Percentiles rank a stretch among this genome's conserved stretches.
Evolutionary conservation across 148 eudicot genomes (phyloP).

Genomic region (Rhododendron kiyosumense): DNA sequence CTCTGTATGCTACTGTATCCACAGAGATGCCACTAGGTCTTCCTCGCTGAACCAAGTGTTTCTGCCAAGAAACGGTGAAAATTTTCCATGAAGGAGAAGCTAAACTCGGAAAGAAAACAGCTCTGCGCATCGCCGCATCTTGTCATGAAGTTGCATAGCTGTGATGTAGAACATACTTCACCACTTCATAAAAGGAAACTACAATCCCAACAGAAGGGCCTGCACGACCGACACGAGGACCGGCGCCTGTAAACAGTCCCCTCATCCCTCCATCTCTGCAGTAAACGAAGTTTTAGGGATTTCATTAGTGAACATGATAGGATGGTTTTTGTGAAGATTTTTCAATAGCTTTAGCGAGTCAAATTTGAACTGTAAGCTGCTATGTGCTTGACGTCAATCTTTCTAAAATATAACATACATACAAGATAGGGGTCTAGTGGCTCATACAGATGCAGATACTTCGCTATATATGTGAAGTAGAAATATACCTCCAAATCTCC

Average conservation of each 20-base stretch:
- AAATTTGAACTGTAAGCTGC: not conserved
- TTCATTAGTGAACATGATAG: not conserved
- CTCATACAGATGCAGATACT: not conserved
- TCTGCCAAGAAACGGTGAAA: not conserved
- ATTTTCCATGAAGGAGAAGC: not conserved
- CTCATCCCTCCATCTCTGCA: constrained; percentile 76
- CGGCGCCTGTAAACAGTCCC: constrained; percentile 83
- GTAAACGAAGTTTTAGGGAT: not conserved
- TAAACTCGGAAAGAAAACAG: not conserved
- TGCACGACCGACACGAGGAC: constrained; percentile 93
- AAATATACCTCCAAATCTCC: constrained; percentile 80
- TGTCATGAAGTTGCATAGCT: constrained; percentile 35
- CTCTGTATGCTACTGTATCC: not conserved
- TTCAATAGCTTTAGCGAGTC: not conserved
- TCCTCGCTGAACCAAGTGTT: not conserved
- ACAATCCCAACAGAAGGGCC: constrained; percentile 98
- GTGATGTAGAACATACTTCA: constrained; percentile 60
- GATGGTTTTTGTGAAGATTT: not conserved
- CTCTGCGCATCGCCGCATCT: not conserved
- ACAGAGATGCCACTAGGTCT: not conserved
- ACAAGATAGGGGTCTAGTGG: not conserved
- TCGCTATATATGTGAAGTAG: not conserved
- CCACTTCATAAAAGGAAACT: constrained; percentile 92
- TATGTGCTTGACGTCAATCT: not conserved
- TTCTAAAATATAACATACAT: not conserved